Evolutionary conservation across 331 rosid genomes (phyloP), one percentile per base, ranked within the genome.

Genomic region (Saraca asoca): DNA sequence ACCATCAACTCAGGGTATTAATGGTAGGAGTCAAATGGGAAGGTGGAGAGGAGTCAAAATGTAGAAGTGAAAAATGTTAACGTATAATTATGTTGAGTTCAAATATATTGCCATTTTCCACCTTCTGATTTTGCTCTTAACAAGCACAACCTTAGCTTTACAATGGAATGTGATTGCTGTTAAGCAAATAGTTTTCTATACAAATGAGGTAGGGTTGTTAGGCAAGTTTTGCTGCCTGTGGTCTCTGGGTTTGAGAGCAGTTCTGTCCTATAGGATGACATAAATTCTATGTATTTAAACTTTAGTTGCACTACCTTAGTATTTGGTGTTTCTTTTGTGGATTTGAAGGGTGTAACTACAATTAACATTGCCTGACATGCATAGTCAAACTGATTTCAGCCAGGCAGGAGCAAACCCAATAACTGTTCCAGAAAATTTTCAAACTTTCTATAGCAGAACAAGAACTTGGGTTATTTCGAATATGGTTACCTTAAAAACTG

Each of bases 131-230:
- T 24, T 1, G 3, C 31, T 24, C 31, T 24, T 24, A 24, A 1
- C 31, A 24, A 24, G 31, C 31, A 24, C 31, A 1, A 24, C 31
- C 39, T 53, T 53, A 16, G 48, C 59, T 70, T 59, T 5, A 17
- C 20, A 50, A 55, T 5, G 57, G 62, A 41, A 39, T 58, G 17
- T 61, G 17, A 51, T 62, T 43, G 9, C 57, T 62, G 33, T 10
- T 54, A 34, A 51, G 51, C 34, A 34, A 63, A 34, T 2, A 4
- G 29, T 57, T 56, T 69, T 31, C 34, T 44, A 15, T 31, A 1
- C 3, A 24, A 24, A 31, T 33, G 46, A 48, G 69, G 49, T 31
- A 11, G 31, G 11, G 3, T 10, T 10, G 11, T 39, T 10, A 45
- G 48, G 12, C 15, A 17, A 33, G 24, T 39, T 41, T 33, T 42